phyloP scores from a whole-genome alignment of 306 rosid genomes.

The Styphnolobium japonicum region DNA sequence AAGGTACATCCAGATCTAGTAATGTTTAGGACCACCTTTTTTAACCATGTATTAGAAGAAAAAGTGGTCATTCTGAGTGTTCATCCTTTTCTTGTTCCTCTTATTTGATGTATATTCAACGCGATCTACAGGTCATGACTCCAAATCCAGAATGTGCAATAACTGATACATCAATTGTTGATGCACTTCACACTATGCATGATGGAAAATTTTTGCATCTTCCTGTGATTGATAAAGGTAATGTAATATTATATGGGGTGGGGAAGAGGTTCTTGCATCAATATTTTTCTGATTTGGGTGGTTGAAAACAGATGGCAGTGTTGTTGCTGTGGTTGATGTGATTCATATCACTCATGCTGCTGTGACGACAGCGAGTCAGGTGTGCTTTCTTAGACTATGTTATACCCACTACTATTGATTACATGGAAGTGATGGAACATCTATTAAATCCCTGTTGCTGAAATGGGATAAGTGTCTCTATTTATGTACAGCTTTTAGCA shows the following conservation, averaged over 20 bases:
- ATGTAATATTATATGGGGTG: background rate
- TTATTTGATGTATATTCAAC: conserved; percentile 14
- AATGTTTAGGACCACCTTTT: background rate
- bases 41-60: background rate
- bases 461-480: conserved; percentile 8
- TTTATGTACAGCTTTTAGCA: background rate
- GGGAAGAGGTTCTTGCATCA: background rate
- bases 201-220: conserved; percentile 92
- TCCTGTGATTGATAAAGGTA: conserved; percentile 88
- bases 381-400: conserved; percentile 24
- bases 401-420: background rate
- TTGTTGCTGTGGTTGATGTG: conserved; percentile 80
- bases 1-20: conserved; percentile 50
- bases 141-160: conserved; percentile 89
- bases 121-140: conserved; percentile 77
- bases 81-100: background rate
- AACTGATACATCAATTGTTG: conserved; percentile 85
- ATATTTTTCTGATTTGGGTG: conserved; percentile 32
- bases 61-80: background rate
- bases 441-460: background rate
- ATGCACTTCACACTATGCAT: conserved; percentile 93
- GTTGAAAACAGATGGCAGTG: conserved; percentile 65
- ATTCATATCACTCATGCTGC: conserved; percentile 93
- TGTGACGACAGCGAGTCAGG: conserved; percentile 76
- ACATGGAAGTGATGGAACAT: background rate